Conservation (phyloP, 129 eudicot genomes). For the Flaveria linearis region DNA sequence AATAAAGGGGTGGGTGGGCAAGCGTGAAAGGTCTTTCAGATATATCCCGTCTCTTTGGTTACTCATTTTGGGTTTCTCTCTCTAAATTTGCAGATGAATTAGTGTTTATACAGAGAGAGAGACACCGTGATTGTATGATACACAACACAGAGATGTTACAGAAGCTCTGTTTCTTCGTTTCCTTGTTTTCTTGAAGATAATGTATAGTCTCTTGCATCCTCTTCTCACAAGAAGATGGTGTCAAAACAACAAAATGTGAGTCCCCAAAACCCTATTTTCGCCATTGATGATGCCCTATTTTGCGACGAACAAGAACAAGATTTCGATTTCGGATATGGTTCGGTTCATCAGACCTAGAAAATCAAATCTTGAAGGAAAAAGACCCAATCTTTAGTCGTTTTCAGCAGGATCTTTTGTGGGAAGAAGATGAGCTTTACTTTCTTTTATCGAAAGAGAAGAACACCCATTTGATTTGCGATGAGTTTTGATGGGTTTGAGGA, state of each 20-base stretch:
- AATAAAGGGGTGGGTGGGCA: constrained; percentile 30
- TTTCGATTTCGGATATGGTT: constrained; percentile 26
- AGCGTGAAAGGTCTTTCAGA: constrained; percentile 54
- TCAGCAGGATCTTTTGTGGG: constrained; percentile 64
- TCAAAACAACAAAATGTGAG: constrained; percentile 33
- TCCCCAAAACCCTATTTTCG: constrained; percentile 40
- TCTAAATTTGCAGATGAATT: constrained; percentile 21
- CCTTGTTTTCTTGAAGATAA: constrained; percentile 54
- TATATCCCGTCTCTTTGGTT: constrained; percentile 44
- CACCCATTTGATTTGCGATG: constrained; percentile 38
- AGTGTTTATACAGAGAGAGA: background rate
- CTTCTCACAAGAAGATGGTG: constrained; percentile 52
- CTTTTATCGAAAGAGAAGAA: constrained; percentile 63
- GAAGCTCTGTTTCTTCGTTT: constrained; percentile 14
- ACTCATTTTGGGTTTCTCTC: constrained; percentile 36
- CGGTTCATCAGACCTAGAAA: constrained; percentile 20
- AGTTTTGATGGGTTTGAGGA: constrained; percentile 40
- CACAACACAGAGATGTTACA: constrained; percentile 33
- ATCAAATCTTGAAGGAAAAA: constrained; percentile 30
- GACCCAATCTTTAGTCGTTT: constrained; percentile 33
- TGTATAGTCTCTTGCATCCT: constrained; percentile 50
- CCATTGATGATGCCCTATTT: constrained; percentile 49
- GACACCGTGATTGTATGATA: background rate
- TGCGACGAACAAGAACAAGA: constrained; percentile 68
- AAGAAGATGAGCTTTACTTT: constrained; percentile 58